These are phyloP conservation scores for Naganishia vaughanmartiniae DNA, from an alignment of 768 basidiomycete genomes.

Conservation along the genomic window DNA sequence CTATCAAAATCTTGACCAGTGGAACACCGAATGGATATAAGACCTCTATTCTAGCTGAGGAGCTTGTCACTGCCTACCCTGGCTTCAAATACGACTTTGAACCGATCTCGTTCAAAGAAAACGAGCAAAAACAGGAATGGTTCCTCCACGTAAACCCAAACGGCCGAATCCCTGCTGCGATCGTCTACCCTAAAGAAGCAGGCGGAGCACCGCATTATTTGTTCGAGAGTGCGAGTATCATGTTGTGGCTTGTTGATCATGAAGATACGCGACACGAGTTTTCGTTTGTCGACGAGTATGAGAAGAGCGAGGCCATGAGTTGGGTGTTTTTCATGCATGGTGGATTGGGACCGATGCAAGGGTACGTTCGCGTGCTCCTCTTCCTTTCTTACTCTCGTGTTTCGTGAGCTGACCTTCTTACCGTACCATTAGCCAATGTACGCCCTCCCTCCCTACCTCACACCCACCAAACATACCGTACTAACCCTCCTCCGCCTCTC, in stretches of 20 bases:
- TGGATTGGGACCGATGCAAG: constrained; percentile 23
- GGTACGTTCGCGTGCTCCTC: not conserved
- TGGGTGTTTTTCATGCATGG: constrained; percentile 77
- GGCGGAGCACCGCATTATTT: constrained; percentile 41
- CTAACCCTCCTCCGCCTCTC: not conserved
- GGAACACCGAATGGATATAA: constrained; percentile 63
- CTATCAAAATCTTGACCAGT: constrained; percentile 54
- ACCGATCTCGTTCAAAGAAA: constrained; percentile 61
- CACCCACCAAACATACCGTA: not conserved
- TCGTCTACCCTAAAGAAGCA: constrained; percentile 44
- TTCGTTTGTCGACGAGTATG: constrained; percentile 60
- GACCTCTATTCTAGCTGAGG: constrained; percentile 59
- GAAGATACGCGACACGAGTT: constrained; percentile 75
- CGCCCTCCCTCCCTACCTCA: not conserved
- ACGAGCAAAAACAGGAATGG: constrained; percentile 78
- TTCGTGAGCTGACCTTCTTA: not conserved
- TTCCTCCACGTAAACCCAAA: constrained; percentile 62
- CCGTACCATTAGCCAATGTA: constrained; percentile 1
- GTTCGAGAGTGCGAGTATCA: constrained; percentile 65
- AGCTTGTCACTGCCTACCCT: constrained; percentile 62
- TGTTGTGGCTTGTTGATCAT: constrained; percentile 73
- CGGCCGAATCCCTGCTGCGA: constrained; percentile 53
- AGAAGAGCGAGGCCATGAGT: constrained; percentile 70
- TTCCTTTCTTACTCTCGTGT: not conserved
- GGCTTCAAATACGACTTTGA: constrained; percentile 49